Evolutionary conservation across 2,329 filamentous ascomycete species (phyloP).

Genomic region (Curvularia eragrostidis): DNA sequence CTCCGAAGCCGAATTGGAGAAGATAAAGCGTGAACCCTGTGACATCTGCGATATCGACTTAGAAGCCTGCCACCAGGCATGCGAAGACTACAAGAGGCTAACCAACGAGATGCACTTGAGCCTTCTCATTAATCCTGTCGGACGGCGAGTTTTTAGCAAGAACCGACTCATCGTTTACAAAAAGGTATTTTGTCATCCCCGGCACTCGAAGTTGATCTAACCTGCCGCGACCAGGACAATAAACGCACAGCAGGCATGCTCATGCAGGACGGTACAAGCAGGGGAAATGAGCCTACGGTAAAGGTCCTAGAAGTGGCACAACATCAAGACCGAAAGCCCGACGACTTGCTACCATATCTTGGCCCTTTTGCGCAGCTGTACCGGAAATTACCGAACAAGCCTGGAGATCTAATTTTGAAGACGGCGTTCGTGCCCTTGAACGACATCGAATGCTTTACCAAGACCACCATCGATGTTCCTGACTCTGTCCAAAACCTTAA

Average conservation of each 20-base stretch:
- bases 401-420: conserved; percentile 72
- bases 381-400: conserved; percentile 69
- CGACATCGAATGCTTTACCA: conserved; percentile 85
- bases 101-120: conserved; percentile 80
- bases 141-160: conserved; percentile 76
- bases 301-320: conserved; percentile 80
- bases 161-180: conserved; percentile 84
- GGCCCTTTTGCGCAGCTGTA: conserved; percentile 72
- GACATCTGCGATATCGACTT: conserved; percentile 80
- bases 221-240: conserved; percentile 64
- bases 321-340: conserved; percentile 73
- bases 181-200: conserved; percentile 51
- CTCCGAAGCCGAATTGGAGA: conserved; percentile 88
- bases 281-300: conserved; percentile 70
- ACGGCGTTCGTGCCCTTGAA: conserved; percentile 72
- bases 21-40: conserved; percentile 86
- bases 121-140: conserved; percentile 79
- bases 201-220: conserved; percentile 17
- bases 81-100: conserved; percentile 79
- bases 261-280: conserved; percentile 74
- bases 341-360: conserved; percentile 87
- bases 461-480: conserved; percentile 64
- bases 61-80: conserved; percentile 79
- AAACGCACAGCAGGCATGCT: conserved; percentile 83
- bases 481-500: conserved; percentile 53